Percentiles rank a stretch among this genome's conserved stretches.
Evolutionary conservation across 768 basidiomycete species (phyloP).

Genomic region (Tephrocybe sp.): DNA sequence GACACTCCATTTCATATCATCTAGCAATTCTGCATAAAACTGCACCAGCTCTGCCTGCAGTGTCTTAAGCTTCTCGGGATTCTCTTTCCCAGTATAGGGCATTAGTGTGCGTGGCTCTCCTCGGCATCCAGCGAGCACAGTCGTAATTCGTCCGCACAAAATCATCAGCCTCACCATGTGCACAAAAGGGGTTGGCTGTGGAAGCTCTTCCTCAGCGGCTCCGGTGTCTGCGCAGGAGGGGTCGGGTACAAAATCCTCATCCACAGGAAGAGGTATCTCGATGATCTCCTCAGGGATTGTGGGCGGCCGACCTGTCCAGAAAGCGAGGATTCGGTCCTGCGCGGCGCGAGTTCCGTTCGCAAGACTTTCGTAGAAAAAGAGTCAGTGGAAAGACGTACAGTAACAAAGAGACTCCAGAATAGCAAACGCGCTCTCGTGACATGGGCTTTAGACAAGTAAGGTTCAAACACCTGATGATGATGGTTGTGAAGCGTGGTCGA

Average conservation of each 20-base stretch:
- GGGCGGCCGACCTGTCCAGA: conserved; percentile 14
- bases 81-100: background rate
- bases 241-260: conserved; percentile 15
- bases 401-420: conserved; percentile 19
- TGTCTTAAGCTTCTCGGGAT: conserved; percentile 4
- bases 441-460: conserved; percentile 12
- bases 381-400: conserved; percentile 4
- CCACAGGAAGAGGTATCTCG: conserved; percentile 18
- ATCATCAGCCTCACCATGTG: conserved; percentile 17
- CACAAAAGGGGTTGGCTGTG: conserved; percentile 14
- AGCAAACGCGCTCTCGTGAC: conserved; percentile 15
- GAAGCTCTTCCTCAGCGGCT: conserved; percentile 7
- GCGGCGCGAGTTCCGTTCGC: background rate
- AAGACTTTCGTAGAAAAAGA: background rate
- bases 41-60: conserved; percentile 14
- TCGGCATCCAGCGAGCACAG: conserved; percentile 11
- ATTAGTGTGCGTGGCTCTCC: conserved; percentile 13
- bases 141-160: conserved; percentile 14
- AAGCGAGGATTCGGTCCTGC: conserved; percentile 16
- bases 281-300: conserved; percentile 17
- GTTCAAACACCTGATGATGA: conserved; percentile 12
- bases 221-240: conserved; percentile 6
- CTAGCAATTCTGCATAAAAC: conserved; percentile 12
- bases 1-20: conserved; percentile 18
- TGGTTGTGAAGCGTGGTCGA: background rate